A percentile compares a stretch with the other conserved stretches of the same genome.
Conservation (phyloP, 371 early-diverging fungal genomes). For the Apophysomyces elegans region DNA sequence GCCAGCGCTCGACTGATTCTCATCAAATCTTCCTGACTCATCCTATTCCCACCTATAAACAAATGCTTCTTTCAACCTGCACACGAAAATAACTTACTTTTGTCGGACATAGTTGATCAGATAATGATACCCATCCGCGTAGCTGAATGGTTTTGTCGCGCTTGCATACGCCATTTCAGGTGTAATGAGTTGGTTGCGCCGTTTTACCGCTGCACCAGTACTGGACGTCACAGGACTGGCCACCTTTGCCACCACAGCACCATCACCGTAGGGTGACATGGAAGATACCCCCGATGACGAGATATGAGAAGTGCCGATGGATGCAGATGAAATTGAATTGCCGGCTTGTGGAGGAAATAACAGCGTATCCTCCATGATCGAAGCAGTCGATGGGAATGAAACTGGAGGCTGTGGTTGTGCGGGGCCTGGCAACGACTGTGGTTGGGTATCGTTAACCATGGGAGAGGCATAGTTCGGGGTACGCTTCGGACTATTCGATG, state of each 20-base stretch:
- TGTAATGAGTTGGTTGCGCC: constrained; percentile 42
- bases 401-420: constrained; percentile 4
- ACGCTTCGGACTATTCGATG: constrained; percentile 8
- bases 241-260: constrained; percentile 49
- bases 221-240: constrained; percentile 38
- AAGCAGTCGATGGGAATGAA: neutral
- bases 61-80: neutral
- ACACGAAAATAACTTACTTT: constrained; percentile 45
- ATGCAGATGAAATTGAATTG: constrained; percentile 34
- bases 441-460: constrained; percentile 10
- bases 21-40: constrained; percentile 87
- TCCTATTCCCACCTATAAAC: constrained; percentile 49
- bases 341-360: constrained; percentile 9
- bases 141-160: constrained; percentile 79
- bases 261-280: constrained; percentile 46
- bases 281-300: constrained; percentile 44
- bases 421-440: constrained; percentile 3
- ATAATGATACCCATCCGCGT: constrained; percentile 88
- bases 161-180: constrained; percentile 48
- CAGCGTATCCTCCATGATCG: constrained; percentile 4
- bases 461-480: constrained; percentile 3
- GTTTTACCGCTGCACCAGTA: constrained; percentile 27
- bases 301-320: constrained; percentile 35
- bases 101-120: constrained; percentile 74
- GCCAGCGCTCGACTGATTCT: constrained; percentile 89